A percentile compares a stretch with the other conserved stretches of the same genome.
Conservation (phyloP, 768 basidiomycete species). For the Panaeolus cyanescens region DNA sequence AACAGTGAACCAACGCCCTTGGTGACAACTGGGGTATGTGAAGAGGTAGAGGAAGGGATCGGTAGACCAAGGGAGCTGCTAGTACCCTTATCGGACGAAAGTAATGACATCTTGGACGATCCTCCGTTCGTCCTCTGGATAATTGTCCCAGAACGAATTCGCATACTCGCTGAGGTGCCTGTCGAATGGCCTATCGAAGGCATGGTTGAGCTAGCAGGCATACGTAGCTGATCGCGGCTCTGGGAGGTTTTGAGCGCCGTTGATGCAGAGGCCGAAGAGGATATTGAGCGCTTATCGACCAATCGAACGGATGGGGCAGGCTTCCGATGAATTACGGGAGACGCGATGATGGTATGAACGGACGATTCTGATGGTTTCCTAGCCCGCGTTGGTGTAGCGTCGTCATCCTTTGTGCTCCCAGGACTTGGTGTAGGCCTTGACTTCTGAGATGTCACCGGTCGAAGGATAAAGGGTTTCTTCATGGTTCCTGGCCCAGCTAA, state of each 20-base stretch:
- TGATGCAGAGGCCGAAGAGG: conserved; percentile 13
- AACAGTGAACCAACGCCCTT: conserved; percentile 52
- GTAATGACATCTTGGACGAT: conserved; percentile 3
- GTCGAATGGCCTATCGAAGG: conserved; percentile 24
- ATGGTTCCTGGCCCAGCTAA: conserved; percentile 29
- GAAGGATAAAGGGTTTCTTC: conserved; percentile 49
- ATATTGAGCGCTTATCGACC: conserved; percentile 22
- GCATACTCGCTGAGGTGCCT: conserved; percentile 10
- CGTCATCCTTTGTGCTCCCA: conserved; percentile 10
- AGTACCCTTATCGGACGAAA: not conserved
- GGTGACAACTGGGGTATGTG: conserved; percentile 9
- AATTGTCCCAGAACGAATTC: conserved; percentile 20
- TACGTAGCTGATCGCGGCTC: conserved; percentile 16
- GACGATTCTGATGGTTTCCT: conserved; percentile 55
- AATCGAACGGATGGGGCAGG: conserved; percentile 10
- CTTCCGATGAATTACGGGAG: conserved; percentile 20
- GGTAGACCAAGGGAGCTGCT: conserved; percentile 1
- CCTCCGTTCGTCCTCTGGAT: conserved; percentile 13
- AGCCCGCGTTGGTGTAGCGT: conserved; percentile 20
- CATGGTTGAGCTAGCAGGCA: conserved; percentile 34
- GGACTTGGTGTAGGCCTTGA: conserved; percentile 20
- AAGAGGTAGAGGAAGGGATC: conserved; percentile 3
- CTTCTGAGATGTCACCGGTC: conserved; percentile 40
- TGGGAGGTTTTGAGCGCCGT: conserved; percentile 12
- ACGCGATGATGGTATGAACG: conserved; percentile 45